These are phyloP conservation scores for Lolium rigidum DNA, from an alignment of 176 grass and related monocot species.

Conservation along the genomic window DNA sequence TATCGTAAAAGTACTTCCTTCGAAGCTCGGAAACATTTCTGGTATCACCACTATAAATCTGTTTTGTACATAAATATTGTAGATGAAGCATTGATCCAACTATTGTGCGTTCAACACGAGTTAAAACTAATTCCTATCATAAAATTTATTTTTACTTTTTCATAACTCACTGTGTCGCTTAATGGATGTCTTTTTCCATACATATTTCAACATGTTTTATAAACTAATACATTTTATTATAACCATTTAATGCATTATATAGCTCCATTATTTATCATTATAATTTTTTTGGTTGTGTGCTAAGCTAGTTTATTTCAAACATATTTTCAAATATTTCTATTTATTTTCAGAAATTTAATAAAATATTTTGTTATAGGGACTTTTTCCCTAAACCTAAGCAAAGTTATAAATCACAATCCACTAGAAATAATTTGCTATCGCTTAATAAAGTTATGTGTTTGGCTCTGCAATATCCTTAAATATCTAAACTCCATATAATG, in stretches of 20 bases:
- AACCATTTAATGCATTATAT: neutral
- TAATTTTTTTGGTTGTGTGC: neutral
- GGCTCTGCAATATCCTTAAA: neutral
- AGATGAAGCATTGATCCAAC: too few relatives aligned
- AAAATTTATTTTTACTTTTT: too few relatives aligned
- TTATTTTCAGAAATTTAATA: neutral
- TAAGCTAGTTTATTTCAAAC: neutral
- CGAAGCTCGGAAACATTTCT: too few relatives aligned
- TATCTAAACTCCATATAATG: neutral
- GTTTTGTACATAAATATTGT: too few relatives aligned
- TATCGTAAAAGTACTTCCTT: too few relatives aligned
- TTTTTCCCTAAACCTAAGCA: neutral
- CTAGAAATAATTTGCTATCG: neutral
- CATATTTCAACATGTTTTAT: neutral
- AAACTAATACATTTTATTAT: neutral
- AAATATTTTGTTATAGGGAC: neutral
- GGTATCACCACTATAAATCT: too few relatives aligned
- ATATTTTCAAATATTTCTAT: neutral
- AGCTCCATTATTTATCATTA: neutral
- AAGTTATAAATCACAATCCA: neutral
- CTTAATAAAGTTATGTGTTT: neutral
- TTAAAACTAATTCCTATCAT: too few relatives aligned
- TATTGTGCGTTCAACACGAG: too few relatives aligned
- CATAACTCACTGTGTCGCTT: too few relatives aligned
- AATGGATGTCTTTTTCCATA: too few relatives aligned